Evolutionary conservation across 352 stramenopile species (phyloP), one percentile per base, ranked within the genome.

Genomic region (Saprolegnia diclina): DNA sequence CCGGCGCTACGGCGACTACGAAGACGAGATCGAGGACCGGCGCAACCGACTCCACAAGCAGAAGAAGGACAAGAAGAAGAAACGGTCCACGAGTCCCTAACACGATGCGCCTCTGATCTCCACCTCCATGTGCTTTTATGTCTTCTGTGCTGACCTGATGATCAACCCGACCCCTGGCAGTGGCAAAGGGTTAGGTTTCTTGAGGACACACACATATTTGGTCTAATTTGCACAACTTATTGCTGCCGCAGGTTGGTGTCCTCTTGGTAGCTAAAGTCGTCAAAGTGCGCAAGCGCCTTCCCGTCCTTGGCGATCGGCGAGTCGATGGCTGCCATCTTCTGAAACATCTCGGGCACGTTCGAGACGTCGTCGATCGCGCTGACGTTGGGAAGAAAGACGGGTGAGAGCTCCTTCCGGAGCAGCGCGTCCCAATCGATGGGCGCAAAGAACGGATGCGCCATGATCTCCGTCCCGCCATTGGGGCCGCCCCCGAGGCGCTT

Each of bases 191-290:
- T n/a, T n/a, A n/a, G n/a, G n/a, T n/a, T n/a, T n/a, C n/a, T n/a
- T n/a, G n/a, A n/a, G n/a, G n/a, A n/a, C n/a, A n/a, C n/a, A n/a
- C n/a, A 54, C 46, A 54, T 29, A 54, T 5, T 5, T 29, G n/a
- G 24, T 54, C n/a, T 54, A 54, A 6, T 2, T 29, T 54, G 46
- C 46, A 29, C 46, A 59, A 11, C 24, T 16, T 19, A 14, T 59
- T 59, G 19, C 52, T 59, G 52, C 19, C 52, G 24, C 35, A 59
- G 35, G 52, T 16, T 24, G 1, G 70, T 42, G 0, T 95, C 85
- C 77, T 94, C 87, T 69, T 94, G 85, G 75, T 92, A 95, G 65
- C 85, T 91, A 71, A 95, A 95, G 76, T 95, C 86, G 64, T 95
- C 87, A 72, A 95, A 95, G 75, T 95, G 87, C 53, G 92, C 82